Base-by-base conservation (phyloP, 2,329 filamentous ascomycete species). In the Penicillium sp. region DNA sequence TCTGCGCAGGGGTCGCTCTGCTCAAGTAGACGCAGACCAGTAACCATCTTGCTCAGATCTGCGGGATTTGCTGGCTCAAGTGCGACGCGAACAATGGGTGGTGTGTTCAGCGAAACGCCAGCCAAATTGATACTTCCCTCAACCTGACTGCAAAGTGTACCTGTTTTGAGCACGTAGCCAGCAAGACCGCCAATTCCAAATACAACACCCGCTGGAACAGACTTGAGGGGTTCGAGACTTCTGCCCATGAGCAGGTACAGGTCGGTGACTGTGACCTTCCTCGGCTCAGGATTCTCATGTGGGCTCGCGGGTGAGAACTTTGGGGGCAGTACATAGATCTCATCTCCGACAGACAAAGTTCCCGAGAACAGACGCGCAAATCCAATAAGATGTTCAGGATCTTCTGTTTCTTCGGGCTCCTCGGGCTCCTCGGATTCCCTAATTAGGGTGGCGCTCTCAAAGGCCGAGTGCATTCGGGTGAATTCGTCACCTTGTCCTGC, bases 211-310 rank as follows among this genome's bases (percentile, higher is more conserved):
- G 94, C 93, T 5, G 93, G 93, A 0, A 97, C 93, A 0, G 88
- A 88, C 13, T 84, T 82, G 0, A 99, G 82, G 1, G 87, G 82
- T 67, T 97, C 93, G 4, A 99, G 78, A 52, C 88, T 88, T 52
- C 93, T 84, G 24, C 94, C 94, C 94, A 99, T 99, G 47, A 99
- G 84, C 69, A 99, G 86, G 72, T 99, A 99, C 2, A 99, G 79
- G 2, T 90, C 90, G 13, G 87, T 92, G 44, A 99, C 86, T 0
- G 85, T 93, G 30, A 96, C 86, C 67, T 92, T 91, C 59, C 89
- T 83, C 0, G 92, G 91, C 57, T 86, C 83, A 0, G 91, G 90
- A 13, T 80, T 77, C 13, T 84, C 83, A 57, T 90, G 81, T 1
- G 90, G 89, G 43, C 87, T 80, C 2, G 87, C 87, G 0, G 94